Conservation (phyloP, 2,329 filamentous ascomycete genomes). For the Simplicillium aogashimaense region DNA sequence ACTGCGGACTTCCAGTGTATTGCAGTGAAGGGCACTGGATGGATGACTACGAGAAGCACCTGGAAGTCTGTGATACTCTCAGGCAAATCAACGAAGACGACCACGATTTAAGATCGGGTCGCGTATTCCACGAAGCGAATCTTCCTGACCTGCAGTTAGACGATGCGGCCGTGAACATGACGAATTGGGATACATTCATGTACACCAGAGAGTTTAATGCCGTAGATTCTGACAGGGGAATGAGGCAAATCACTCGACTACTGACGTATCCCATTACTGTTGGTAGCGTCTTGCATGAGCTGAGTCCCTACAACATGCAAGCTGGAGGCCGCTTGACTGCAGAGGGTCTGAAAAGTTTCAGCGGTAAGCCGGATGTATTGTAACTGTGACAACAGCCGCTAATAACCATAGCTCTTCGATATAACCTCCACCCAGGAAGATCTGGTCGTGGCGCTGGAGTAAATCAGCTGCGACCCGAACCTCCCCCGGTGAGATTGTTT, state of each 20-base stretch:
- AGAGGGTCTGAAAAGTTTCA: constrained; percentile 89
- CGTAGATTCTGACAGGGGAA: constrained; percentile 78
- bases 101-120: constrained; percentile 82
- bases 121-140: constrained; percentile 88
- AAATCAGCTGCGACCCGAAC: constrained; percentile 70
- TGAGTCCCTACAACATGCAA: constrained; percentile 83
- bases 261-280: constrained; percentile 91
- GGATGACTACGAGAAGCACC: constrained; percentile 86
- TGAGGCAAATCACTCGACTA: constrained; percentile 87
- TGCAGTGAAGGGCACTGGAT: constrained; percentile 94
- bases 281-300: constrained; percentile 82
- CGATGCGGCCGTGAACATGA: constrained; percentile 91
- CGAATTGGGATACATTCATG: constrained; percentile 95
- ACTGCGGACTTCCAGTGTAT: constrained; percentile 89
- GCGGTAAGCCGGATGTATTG: constrained; percentile 48
- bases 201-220: constrained; percentile 89
- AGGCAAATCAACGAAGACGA: constrained; percentile 96
- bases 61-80: constrained; percentile 86
- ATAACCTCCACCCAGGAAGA: constrained; percentile 82
- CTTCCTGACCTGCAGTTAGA: constrained; percentile 86
- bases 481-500: constrained; percentile 85
- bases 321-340: constrained; percentile 65
- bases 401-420: constrained; percentile 61
- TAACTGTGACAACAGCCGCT: constrained; percentile 3
- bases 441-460: constrained; percentile 65